A percentile compares a stretch with the other conserved stretches of the same genome.
Evolutionary conservation across 352 stramenopile genomes (phyloP).

Genomic region (Phytophthora citrophthora): DNA sequence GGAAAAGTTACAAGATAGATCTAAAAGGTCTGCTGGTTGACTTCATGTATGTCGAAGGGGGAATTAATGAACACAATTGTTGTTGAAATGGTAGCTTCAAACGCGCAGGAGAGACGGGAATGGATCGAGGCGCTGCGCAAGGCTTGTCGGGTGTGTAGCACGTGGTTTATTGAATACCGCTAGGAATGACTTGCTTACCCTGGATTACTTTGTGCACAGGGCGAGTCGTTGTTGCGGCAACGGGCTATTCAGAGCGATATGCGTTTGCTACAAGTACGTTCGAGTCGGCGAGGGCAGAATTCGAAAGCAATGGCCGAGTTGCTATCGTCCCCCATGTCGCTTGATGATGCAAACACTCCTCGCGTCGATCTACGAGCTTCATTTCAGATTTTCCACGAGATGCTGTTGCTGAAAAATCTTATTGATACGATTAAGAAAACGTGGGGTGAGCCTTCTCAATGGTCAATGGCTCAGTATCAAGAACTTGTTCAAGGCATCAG

Average conservation of each 20-base stretch:
- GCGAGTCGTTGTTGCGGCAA: slow-evolving; percentile 36
- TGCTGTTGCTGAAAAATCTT: slow-evolving; percentile 68
- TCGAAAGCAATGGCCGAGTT: slow-evolving; percentile 33
- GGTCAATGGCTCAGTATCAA: slow-evolving; percentile 65
- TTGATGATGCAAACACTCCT: slow-evolving; percentile 19
- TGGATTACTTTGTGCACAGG: slow-evolving; percentile 6
- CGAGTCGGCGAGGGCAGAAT: slow-evolving; percentile 29
- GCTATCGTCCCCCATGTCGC: slow-evolving; percentile 25
- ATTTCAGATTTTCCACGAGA: slow-evolving; percentile 77
- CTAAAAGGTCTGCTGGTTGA: slow-evolving; percentile 52
- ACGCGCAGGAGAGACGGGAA: slow-evolving; percentile 50
- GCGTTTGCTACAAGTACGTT: slow-evolving; percentile 21
- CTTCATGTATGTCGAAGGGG: neutral
- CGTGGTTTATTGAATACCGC: neutral
- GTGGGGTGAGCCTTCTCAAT: slow-evolving; percentile 57
- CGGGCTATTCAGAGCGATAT: slow-evolving; percentile 31
- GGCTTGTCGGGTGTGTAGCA: slow-evolving; percentile 49
- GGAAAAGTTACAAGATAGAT: slow-evolving; percentile 73
- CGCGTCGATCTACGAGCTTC: slow-evolving; percentile 58
- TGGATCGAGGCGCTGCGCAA: slow-evolving; percentile 69
- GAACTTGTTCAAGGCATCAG: slow-evolving; percentile 63
- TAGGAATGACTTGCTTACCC: neutral
- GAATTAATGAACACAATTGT: neutral
- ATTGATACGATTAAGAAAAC: slow-evolving; percentile 44
- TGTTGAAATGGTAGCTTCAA: slow-evolving; percentile 43